Conservation (phyloP, 331 rosid species). For the Ulmus americana region DNA sequence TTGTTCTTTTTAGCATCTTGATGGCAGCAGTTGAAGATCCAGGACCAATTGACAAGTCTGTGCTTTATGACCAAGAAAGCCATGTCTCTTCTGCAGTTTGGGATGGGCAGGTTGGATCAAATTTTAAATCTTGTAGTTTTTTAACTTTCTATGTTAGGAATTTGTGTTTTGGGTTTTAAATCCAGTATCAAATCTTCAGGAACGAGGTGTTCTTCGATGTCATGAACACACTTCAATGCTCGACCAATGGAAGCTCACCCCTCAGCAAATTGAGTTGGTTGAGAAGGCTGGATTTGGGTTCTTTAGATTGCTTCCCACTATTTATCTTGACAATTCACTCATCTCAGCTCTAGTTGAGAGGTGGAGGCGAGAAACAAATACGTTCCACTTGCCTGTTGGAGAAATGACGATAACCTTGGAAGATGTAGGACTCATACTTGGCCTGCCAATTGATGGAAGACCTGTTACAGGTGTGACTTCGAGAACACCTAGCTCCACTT, state of each 20-base stretch:
- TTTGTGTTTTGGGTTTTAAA: not conserved
- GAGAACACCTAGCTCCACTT: conserved; percentile 52
- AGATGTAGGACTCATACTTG: conserved; percentile 81
- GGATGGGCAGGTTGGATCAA: conserved; percentile 71
- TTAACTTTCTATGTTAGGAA: not conserved
- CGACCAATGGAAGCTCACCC: conserved; percentile 86
- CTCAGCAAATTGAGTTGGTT: conserved; percentile 64
- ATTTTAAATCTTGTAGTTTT: conserved; percentile 5
- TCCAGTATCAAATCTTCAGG: conserved; percentile 37
- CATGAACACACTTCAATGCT: conserved; percentile 93
- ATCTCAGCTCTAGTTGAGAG: conserved; percentile 90
- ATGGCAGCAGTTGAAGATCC: conserved; percentile 68
- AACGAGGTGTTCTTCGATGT: conserved; percentile 89
- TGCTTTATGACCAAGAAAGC: conserved; percentile 85
- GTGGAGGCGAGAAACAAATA: conserved; percentile 93
- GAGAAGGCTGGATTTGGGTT: conserved; percentile 79
- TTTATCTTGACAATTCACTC: conserved; percentile 80
- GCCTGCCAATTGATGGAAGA: conserved; percentile 71
- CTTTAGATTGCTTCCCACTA: conserved; percentile 69
- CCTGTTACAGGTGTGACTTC: conserved; percentile 71
- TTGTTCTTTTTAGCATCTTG: conserved; percentile 21
- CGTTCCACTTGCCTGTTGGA: conserved; percentile 79
- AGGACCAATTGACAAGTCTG: conserved; percentile 63
- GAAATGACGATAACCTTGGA: conserved; percentile 86
- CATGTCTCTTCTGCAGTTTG: conserved; percentile 88